Percentiles rank a stretch among this genome's conserved stretches.
These are phyloP conservation scores for Lepidopterella palustris DNA, from an alignment of 495 filamentous ascomycete species.

Conservation along the genomic window DNA sequence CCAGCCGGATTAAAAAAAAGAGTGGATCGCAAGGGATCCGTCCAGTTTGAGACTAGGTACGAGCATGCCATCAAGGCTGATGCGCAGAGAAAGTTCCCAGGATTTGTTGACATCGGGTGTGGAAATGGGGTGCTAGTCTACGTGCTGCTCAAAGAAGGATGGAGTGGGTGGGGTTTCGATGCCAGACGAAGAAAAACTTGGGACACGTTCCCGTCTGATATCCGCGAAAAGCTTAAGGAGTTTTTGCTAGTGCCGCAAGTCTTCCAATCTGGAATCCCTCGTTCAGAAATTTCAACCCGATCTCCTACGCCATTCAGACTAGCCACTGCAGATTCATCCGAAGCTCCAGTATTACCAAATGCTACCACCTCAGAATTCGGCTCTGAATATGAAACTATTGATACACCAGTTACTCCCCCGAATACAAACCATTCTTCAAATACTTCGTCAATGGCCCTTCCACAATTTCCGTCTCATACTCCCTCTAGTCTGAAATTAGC, in stretches of 20 bases:
- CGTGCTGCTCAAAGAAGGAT: constrained; percentile 76
- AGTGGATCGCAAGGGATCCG: background rate
- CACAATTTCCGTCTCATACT: background rate
- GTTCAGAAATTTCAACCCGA: background rate
- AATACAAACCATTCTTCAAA: background rate
- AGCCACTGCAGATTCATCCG: background rate
- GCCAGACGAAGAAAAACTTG: constrained; percentile 77
- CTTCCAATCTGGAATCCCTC: constrained; percentile 29
- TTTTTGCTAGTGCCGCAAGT: constrained; percentile 66
- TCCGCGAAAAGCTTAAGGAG: constrained; percentile 56
- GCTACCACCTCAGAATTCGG: background rate
- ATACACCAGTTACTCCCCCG: background rate
- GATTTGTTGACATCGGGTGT: constrained; percentile 93
- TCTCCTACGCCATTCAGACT: background rate
- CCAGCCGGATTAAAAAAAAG: background rate
- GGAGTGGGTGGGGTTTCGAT: constrained; percentile 83
- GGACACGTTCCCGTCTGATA: constrained; percentile 56
- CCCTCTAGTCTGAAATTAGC: background rate
- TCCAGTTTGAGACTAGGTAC: background rate
- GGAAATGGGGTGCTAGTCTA: constrained; percentile 92
- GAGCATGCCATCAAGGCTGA: background rate
- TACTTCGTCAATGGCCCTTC: background rate
- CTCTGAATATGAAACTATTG: background rate
- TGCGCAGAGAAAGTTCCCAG: constrained; percentile 53
- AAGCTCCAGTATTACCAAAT: background rate